A percentile compares a stretch with the other conserved stretches of the same genome.
Evolutionary conservation across 345 rosid species (phyloP).

Genomic region (Eucalyptus shirleyi): DNA sequence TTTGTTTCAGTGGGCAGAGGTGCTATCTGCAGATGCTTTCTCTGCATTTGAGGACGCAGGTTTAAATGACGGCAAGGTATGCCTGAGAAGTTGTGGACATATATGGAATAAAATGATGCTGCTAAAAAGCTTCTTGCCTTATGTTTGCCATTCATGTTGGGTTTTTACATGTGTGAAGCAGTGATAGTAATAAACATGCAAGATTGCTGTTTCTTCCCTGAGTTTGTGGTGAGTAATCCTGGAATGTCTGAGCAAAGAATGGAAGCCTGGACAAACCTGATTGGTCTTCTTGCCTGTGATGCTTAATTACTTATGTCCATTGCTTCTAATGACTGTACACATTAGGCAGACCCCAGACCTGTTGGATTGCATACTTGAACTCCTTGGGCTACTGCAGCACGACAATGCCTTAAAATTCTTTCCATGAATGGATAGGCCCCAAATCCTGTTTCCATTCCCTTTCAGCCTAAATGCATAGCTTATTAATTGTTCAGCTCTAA

Average conservation of each 20-base stretch:
- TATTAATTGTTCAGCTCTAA: not conserved
- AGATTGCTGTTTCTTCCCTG: not conserved
- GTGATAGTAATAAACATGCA: not conserved
- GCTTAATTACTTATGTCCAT: not conserved
- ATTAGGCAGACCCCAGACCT: not conserved
- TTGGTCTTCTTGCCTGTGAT: not conserved
- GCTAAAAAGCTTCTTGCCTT: not conserved
- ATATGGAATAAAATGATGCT: not conserved
- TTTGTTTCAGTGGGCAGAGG: constrained; percentile 87
- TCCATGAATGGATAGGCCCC: not conserved
- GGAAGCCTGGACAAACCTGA: not conserved
- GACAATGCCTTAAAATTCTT: not conserved
- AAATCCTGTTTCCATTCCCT: not conserved
- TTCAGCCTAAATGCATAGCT: not conserved
- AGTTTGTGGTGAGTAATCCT: not conserved
- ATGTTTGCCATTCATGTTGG: not conserved
- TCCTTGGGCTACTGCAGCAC: not conserved
- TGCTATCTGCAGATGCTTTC: constrained; percentile 94
- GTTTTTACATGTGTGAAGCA: not conserved
- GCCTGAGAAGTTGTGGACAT: not conserved
- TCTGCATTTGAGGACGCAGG: constrained; percentile 97
- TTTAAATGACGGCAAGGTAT: constrained; percentile 62
- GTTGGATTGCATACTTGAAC: not conserved
- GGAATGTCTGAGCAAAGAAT: not conserved
- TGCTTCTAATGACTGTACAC: not conserved